A percentile compares a stretch with the other conserved stretches of the same genome.
Conservation (phyloP, 2,329 filamentous ascomycete genomes). For the Escovopsis sp. region DNA sequence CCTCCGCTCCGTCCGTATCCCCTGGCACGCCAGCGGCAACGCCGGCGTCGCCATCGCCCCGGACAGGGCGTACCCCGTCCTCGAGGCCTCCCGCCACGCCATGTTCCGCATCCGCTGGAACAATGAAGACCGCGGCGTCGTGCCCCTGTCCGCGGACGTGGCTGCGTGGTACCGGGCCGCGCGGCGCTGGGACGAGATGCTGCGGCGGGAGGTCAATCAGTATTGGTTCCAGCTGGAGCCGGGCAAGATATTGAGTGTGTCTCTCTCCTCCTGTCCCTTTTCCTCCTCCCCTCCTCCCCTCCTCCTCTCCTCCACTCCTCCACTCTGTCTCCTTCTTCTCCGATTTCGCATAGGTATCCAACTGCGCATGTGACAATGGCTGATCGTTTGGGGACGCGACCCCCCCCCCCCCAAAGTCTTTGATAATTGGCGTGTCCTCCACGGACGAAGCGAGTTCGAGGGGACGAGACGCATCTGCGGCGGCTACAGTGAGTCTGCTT, state of each 20-base stretch:
- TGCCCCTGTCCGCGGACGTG: slow-evolving; percentile 38
- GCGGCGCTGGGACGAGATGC: slow-evolving; percentile 52
- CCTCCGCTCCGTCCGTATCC: slow-evolving; percentile 43
- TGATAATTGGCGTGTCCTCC: slow-evolving; percentile 89
- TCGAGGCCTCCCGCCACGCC: slow-evolving; percentile 38
- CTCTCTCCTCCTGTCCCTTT: background rate
- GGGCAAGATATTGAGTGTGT: slow-evolving; percentile 58
- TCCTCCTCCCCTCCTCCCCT: too few species aligned
- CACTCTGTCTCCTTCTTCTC: background rate
- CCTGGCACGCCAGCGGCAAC: slow-evolving; percentile 83
- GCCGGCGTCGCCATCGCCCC: slow-evolving; percentile 68
- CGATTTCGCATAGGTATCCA: too few species aligned
- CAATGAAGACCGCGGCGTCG: slow-evolving; percentile 67
- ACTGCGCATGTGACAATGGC: too few species aligned
- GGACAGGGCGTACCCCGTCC: slow-evolving; percentile 51
- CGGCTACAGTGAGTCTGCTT: slow-evolving; percentile 56
- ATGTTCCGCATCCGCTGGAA: slow-evolving; percentile 72
- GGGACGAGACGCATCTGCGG: slow-evolving; percentile 81
- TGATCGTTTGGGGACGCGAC: too few species aligned
- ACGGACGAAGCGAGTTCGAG: slow-evolving; percentile 70
- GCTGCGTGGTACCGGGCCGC: slow-evolving; percentile 68
- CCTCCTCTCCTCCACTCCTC: background rate
- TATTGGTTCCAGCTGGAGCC: slow-evolving; percentile 73
- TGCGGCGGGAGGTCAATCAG: slow-evolving; percentile 49
- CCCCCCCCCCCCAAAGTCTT: slow-evolving; percentile 52